These are phyloP conservation scores for Sphagnum tenellum DNA, from an alignment of 225 moss, liverwort and hornwort genomes.

Conservation along the genomic window DNA sequence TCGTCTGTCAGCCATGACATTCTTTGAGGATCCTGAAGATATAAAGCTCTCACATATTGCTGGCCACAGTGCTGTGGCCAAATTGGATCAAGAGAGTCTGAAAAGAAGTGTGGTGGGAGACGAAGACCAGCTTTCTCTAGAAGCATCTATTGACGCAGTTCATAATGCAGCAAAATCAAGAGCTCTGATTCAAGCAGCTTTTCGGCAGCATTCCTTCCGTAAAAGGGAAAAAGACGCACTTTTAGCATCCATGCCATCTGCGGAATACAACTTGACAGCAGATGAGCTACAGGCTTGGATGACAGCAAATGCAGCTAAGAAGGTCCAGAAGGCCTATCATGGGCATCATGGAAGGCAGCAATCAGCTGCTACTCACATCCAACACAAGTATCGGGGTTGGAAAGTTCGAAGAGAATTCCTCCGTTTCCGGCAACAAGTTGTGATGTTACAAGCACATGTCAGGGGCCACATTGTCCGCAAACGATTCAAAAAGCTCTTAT, in stretches of 20 bases:
- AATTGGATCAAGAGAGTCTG: slow-evolving; percentile 31
- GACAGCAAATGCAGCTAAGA: slow-evolving; percentile 4
- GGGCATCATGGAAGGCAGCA: slow-evolving; percentile 32
- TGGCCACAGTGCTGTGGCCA: slow-evolving; percentile 19
- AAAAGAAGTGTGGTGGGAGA: slow-evolving; percentile 31
- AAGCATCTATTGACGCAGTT: slow-evolving; percentile 44
- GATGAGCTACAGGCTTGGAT: slow-evolving; percentile 33
- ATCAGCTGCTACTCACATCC: slow-evolving; percentile 56
- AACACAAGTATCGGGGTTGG: slow-evolving; percentile 56
- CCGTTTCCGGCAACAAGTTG: slow-evolving; percentile 40
- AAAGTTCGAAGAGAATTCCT: slow-evolving; percentile 46
- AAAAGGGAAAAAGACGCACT: slow-evolving; percentile 41
- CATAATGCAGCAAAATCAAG: slow-evolving; percentile 48
- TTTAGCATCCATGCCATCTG: slow-evolving; percentile 13
- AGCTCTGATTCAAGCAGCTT: slow-evolving; percentile 45
- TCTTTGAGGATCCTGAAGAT: slow-evolving; percentile 20
- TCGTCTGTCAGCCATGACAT: slow-evolving; percentile 54
- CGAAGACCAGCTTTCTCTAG: slow-evolving; percentile 26
- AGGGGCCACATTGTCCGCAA: slow-evolving; percentile 45
- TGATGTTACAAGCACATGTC: slow-evolving; percentile 45
- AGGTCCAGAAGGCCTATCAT: slow-evolving; percentile 34
- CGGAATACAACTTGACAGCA: slow-evolving; percentile 44
- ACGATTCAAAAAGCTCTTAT: slow-evolving; percentile 38
- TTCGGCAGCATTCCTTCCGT: slow-evolving; percentile 47
- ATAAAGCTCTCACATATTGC: slow-evolving; percentile 25